Conservation (phyloP, 805 yeast species). For the Kodamaea fukazawae region DNA sequence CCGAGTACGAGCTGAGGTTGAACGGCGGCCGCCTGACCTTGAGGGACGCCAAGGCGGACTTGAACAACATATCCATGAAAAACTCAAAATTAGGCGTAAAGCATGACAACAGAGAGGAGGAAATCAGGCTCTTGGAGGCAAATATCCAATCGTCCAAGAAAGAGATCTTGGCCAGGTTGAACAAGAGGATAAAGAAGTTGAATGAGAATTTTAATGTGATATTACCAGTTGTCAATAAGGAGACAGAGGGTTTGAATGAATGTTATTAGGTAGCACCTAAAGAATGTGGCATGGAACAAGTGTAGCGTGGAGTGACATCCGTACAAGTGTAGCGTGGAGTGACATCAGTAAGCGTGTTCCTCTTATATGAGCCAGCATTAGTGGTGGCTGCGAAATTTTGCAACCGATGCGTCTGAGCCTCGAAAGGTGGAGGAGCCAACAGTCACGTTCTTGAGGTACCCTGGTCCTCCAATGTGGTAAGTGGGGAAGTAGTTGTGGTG, state of each 20-base stretch:
- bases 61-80: slow-evolving; percentile 19
- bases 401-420: too few species aligned
- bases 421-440: too few species aligned
- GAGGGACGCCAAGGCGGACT: slow-evolving; percentile 23
- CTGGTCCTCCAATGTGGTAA: too few species aligned
- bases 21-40: slow-evolving; percentile 20
- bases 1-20: slow-evolving; percentile 23
- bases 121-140: slow-evolving; percentile 20
- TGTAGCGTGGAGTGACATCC: too few species aligned
- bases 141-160: slow-evolving; percentile 29
- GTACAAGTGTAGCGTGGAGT: too few species aligned
- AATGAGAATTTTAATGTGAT: slow-evolving; percentile 37
- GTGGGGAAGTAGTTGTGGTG: too few species aligned
- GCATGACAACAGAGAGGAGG: slow-evolving; percentile 23
- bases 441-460: too few species aligned
- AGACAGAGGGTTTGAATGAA: slow-evolving; percentile 12
- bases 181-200: slow-evolving; percentile 19
- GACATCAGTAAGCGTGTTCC: too few species aligned
- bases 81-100: slow-evolving; percentile 26
- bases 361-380: too few species aligned
- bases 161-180: slow-evolving; percentile 24
- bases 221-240: slow-evolving; percentile 27
- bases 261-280: neutral
- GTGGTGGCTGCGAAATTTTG: too few species aligned
- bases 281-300: too few species aligned